Percentiles rank a stretch among this genome's conserved stretches.
phyloP scores from a whole-genome alignment of 2,329 filamentous ascomycete genomes.

The Tolypocladium pustulatum region DNA sequence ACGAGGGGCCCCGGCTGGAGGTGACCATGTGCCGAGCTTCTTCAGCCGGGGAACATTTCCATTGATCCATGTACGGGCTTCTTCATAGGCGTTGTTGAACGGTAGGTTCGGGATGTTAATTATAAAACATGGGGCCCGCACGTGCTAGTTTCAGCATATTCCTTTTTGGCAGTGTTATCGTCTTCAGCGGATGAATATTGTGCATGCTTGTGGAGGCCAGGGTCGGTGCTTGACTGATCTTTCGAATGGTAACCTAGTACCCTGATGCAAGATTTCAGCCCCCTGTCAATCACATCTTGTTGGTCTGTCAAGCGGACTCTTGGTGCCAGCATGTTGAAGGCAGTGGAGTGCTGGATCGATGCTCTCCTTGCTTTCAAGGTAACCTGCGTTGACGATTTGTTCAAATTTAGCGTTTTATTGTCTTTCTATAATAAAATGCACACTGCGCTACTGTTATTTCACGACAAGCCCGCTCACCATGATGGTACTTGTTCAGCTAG shows the following conservation, averaged over 20 bases:
- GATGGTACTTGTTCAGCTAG: not conserved
- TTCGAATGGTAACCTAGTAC: not conserved
- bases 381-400: too few species aligned
- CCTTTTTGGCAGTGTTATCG: not conserved
- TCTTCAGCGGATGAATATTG: not conserved
- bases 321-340: not conserved
- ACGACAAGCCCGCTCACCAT: not conserved
- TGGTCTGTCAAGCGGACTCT: too few species aligned
- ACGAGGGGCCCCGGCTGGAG: slow-evolving; percentile 2
- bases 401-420: too few species aligned
- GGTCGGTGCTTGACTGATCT: not conserved
- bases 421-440: too few species aligned
- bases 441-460: not conserved
- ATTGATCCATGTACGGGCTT: not conserved
- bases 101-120: too few species aligned
- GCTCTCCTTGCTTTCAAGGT: too few species aligned
- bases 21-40: slow-evolving; percentile 3
- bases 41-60: not conserved
- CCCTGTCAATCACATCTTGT: not conserved
- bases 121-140: not conserved
- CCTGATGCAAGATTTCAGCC: not conserved
- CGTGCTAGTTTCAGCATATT: not conserved
- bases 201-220: too few species aligned
- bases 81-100: not conserved
- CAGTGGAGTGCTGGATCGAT: not conserved